Percentiles rank a stretch among this genome's conserved stretches.
phyloP scores from a whole-genome alignment of 2,329 filamentous ascomycete species.

The Dactylellina haptotyla region DNA sequence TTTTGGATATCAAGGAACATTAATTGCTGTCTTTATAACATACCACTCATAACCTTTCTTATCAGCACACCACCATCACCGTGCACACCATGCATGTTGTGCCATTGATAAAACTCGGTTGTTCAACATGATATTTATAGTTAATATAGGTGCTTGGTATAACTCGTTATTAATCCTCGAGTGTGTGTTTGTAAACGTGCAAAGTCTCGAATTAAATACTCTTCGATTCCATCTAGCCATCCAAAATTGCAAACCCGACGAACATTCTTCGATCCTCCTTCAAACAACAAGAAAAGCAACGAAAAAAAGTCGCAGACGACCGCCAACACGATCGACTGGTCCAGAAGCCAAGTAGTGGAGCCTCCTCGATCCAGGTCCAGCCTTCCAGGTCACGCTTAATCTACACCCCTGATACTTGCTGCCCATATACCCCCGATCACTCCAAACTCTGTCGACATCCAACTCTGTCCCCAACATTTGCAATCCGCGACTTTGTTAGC shows the following conservation, averaged over 20 bases:
- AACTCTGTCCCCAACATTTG: constrained; percentile 24
- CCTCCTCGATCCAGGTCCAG: background rate
- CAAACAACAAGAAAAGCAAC: background rate
- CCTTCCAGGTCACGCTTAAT: constrained; percentile 13
- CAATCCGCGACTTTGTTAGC: constrained; percentile 11
- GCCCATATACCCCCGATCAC: constrained; percentile 29
- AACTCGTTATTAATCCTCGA: background rate
- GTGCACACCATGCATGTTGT: too few relatives aligned
- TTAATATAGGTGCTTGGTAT: background rate
- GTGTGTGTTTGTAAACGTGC: too few relatives aligned
- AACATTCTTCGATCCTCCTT: too few relatives aligned
- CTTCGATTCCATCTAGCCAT: too few relatives aligned
- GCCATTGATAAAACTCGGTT: constrained; percentile 13
- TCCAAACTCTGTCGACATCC: constrained; percentile 16
- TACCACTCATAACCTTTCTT: constrained; percentile 14
- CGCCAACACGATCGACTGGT: constrained; percentile 15
- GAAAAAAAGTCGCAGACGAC: too few relatives aligned
- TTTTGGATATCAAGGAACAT: constrained; percentile 35
- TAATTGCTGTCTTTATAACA: constrained; percentile 9
- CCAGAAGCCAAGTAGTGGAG: constrained; percentile 21
- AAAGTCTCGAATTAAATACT: too few relatives aligned
- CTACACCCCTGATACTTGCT: constrained; percentile 33
- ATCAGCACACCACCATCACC: constrained; percentile 34
- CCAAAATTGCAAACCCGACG: too few relatives aligned
- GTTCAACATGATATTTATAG: background rate